phyloP scores from a whole-genome alignment of 352 stramenopile species.

The Globisporangium emineosum region DNA sequence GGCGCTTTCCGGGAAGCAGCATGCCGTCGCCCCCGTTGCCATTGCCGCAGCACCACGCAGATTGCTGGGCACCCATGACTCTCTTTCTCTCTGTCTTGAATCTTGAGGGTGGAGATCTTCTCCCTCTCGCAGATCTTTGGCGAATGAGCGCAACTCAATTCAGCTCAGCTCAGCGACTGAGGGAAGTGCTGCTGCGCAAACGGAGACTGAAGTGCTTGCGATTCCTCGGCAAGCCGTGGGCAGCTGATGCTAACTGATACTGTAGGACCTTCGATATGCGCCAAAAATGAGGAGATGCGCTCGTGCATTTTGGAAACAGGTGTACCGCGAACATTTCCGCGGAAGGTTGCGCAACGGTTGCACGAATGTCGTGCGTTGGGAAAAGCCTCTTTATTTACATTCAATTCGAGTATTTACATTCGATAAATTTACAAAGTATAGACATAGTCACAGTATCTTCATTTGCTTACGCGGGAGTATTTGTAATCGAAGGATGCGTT shows the following conservation, averaged over 20 bases:
- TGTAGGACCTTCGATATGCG: not conserved
- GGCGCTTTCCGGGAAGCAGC: conserved; percentile 41
- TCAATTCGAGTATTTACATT: too few relatives aligned
- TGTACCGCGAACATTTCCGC: not conserved
- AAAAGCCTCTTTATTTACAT: too few relatives aligned
- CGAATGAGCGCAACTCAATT: not conserved
- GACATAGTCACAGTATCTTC: not conserved
- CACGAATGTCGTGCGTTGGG: not conserved
- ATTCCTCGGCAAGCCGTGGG: too few relatives aligned
- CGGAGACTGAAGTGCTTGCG: too few relatives aligned
- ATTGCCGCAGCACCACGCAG: conserved; percentile 50
- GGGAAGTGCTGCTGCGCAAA: not conserved
- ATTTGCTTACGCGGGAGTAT: not conserved
- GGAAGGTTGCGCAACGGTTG: not conserved
- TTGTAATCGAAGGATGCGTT: not conserved
- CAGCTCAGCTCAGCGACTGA: not conserved
- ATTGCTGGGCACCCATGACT: conserved; percentile 40
- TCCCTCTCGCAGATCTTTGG: conserved; percentile 4
- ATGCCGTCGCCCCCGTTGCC: conserved; percentile 30
- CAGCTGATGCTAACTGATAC: not conserved
- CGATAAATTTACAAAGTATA: not conserved
- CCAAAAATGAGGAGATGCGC: not conserved
- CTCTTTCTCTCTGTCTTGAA: not conserved
- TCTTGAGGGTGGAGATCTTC: not conserved
- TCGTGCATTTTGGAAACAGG: not conserved